phyloP scores from a whole-genome alignment of 2,329 filamentous ascomycete species.

The Fusarium musae region DNA sequence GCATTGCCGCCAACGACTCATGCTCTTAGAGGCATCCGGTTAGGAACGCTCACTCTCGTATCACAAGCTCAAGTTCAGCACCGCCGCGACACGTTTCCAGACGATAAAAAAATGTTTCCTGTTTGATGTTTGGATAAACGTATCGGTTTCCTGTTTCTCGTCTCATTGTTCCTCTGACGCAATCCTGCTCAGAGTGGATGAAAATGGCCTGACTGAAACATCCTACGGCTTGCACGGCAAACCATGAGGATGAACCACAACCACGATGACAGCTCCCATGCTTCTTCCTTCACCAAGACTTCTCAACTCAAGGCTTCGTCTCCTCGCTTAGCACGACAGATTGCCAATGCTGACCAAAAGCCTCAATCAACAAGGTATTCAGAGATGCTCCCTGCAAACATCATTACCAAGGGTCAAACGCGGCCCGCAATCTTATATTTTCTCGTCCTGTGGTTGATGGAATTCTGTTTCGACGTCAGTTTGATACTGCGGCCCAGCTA shows the following conservation, averaged over 20 bases:
- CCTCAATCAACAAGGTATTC: conserved; percentile 3
- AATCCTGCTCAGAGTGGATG: conserved; percentile 8
- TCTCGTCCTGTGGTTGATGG: conserved; percentile 45
- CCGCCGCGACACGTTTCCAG: conserved; percentile 18
- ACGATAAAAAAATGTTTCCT: conserved; percentile 1
- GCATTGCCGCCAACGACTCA: conserved; percentile 34
- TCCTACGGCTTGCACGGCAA: conserved; percentile 15
- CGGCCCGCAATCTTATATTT: conserved; percentile 39
- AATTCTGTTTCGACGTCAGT: conserved; percentile 41
- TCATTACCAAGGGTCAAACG: conserved; percentile 29
- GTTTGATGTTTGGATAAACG: conserved; percentile 32
- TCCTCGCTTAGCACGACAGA: conserved; percentile 23
- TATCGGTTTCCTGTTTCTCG: conserved; percentile 5
- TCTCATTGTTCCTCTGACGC: conserved; percentile 30
- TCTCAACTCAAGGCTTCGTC: background rate
- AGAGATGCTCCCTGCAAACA: conserved; percentile 27
- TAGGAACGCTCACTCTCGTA: conserved; percentile 18
- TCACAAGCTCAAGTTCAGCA: conserved; percentile 21
- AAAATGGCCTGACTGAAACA: conserved; percentile 40
- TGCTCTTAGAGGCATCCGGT: conserved; percentile 39
- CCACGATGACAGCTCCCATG: conserved; percentile 4
- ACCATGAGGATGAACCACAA: conserved; percentile 17
- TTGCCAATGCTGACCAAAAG: conserved; percentile 19
- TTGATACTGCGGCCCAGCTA: conserved; percentile 20
- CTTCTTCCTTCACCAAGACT: conserved; percentile 11